Evolutionary conservation across 2,329 filamentous ascomycete genomes (phyloP).

Genomic region (Botrytis paeoniae): DNA sequence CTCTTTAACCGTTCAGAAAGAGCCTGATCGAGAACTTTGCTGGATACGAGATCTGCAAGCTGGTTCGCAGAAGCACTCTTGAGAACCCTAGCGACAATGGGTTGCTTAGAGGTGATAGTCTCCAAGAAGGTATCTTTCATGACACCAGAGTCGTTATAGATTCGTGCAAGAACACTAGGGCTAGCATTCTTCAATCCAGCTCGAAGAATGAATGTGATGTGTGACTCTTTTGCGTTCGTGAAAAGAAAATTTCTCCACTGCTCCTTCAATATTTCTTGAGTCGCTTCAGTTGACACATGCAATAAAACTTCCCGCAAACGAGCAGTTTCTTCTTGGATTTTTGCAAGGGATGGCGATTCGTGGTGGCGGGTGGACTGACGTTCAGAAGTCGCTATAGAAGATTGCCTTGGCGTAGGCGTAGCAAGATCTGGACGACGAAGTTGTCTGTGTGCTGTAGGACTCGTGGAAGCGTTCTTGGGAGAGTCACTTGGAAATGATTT

Average conservation of each 20-base stretch:
- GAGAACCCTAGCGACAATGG: constrained; percentile 26
- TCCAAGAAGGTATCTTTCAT: constrained; percentile 27
- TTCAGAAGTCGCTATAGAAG: background rate
- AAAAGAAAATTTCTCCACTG: constrained; percentile 31
- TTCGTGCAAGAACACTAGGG: constrained; percentile 25
- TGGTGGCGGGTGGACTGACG: background rate
- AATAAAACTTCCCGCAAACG: constrained; percentile 26
- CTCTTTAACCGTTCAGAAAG: constrained; percentile 26
- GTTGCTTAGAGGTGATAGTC: constrained; percentile 21
- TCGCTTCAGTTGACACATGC: constrained; percentile 27
- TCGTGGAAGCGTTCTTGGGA: background rate
- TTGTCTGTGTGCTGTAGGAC: background rate
- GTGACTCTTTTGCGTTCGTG: constrained; percentile 25
- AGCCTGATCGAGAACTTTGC: constrained; percentile 27
- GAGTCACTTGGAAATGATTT: background rate
- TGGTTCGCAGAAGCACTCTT: constrained; percentile 20
- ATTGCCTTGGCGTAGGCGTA: background rate
- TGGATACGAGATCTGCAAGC: constrained; percentile 24
- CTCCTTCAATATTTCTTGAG: constrained; percentile 27
- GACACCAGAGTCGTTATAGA: constrained; percentile 27
- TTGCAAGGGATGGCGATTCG: background rate
- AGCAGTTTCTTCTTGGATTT: constrained; percentile 26
- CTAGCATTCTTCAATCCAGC: constrained; percentile 33
- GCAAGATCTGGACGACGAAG: background rate
- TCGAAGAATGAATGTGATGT: constrained; percentile 32